Conservation (phyloP, 225 moss, liverwort and hornwort species). For the Sphagnum tenellum region DNA sequence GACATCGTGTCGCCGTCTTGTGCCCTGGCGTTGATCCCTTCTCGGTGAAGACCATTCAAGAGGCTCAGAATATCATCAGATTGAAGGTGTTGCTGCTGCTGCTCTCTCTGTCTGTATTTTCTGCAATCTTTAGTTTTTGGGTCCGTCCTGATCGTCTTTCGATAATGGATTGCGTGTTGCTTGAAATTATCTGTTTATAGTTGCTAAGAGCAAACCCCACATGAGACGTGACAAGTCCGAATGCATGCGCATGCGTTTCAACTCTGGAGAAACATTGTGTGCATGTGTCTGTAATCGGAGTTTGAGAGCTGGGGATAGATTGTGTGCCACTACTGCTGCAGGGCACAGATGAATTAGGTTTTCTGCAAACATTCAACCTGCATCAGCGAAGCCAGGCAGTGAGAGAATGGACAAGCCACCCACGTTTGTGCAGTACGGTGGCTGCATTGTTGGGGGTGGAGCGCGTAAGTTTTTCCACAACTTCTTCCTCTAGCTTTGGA, state of each 20-base stretch:
- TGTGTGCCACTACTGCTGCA: conserved; percentile 5
- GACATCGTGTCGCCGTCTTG: conserved; percentile 48
- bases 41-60: conserved; percentile 30
- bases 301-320: no score
- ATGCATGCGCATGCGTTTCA: no score
- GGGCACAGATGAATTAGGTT: conserved; percentile 56
- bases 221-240: no score
- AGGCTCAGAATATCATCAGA: conserved; percentile 33
- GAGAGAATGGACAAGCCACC: conserved; percentile 36
- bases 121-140: neutral
- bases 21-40: conserved; percentile 54
- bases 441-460: conserved; percentile 30
- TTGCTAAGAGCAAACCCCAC: no score
- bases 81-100: conserved; percentile 14
- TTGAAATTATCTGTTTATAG: no score
- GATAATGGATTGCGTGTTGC: no score
- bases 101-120: neutral
- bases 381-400: conserved; percentile 35
- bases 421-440: conserved; percentile 39
- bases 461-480: conserved; percentile 15
- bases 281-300: no score
- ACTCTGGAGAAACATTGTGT: no score
- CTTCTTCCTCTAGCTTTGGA: no score
- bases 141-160: no score
- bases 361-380: conserved; percentile 52